phyloP scores from a whole-genome alignment of 129 eudicot genomes.

The Sambucus nigra region DNA sequence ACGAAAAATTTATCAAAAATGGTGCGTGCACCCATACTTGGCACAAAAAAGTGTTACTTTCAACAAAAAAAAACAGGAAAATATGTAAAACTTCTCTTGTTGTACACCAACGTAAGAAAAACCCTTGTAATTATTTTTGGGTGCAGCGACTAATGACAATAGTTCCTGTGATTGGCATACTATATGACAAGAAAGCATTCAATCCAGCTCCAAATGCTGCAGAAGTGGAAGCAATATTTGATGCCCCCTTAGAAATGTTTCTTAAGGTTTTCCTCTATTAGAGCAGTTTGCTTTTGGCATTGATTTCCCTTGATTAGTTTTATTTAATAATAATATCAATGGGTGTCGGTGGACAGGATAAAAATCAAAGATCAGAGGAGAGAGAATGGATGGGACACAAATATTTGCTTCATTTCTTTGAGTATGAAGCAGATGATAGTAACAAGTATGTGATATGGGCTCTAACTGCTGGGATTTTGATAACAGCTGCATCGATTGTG shows the following conservation, averaged over 20 bases:
- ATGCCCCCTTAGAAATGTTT: constrained; percentile 96
- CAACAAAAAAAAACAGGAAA: no score
- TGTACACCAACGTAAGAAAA: no score
- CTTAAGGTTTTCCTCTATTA: constrained; percentile 58
- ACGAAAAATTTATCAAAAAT: no score
- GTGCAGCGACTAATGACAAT: constrained; percentile 79
- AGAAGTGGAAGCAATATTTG: constrained; percentile 77
- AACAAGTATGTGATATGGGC: constrained; percentile 71
- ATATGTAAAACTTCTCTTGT: no score
- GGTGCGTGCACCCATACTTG: no score
- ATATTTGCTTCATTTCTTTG: constrained; percentile 60
- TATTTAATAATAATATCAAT: no score
- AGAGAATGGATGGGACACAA: constrained; percentile 77
- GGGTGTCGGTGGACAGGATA: no score
- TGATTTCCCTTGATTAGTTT: not conserved
- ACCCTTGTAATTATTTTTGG: not conserved
- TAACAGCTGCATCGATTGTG: constrained; percentile 80
- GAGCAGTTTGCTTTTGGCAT: not conserved
- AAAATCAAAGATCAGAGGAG: constrained; percentile 67
- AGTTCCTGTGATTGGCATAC: constrained; percentile 84
- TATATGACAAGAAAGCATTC: constrained; percentile 57
- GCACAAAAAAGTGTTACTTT: no score
- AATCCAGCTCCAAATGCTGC: constrained; percentile 59
- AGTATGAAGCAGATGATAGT: constrained; percentile 40
- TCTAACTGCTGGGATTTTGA: constrained; percentile 80